Evolutionary conservation across 2,329 filamentous ascomycete genomes (phyloP).

Genomic region (Sclerotinia sclerotiorum): DNA sequence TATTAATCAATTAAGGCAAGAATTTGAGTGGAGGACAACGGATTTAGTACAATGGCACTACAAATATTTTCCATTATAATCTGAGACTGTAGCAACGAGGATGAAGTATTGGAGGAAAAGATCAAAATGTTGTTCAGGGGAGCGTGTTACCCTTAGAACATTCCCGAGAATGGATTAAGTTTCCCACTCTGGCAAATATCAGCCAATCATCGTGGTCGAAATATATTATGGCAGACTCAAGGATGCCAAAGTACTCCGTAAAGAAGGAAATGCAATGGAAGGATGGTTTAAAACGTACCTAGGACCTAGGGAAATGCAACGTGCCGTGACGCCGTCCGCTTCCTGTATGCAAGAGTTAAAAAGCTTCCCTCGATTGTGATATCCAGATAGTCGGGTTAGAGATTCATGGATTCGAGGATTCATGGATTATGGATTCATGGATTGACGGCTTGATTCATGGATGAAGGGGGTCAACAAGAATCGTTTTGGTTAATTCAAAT

Average conservation of each 20-base stretch:
- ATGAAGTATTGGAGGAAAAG: neutral
- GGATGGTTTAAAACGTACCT: neutral
- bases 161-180: too few species aligned
- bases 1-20: neutral
- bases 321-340: constrained; percentile 17
- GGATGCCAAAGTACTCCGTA: neutral
- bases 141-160: neutral
- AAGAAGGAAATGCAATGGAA: constrained; percentile 15
- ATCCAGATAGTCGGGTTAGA: constrained; percentile 21
- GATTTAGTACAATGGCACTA: constrained; percentile 1
- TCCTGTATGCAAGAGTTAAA: constrained; percentile 13
- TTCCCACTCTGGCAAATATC: neutral
- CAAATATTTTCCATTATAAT: constrained; percentile 1
- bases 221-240: neutral
- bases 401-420: too few species aligned
- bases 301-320: constrained; percentile 2
- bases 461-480: constrained; percentile 3
- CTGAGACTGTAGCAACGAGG: neutral
- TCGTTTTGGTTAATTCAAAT: neutral
- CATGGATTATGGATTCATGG: too few species aligned
- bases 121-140: constrained; percentile 3
- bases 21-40: neutral
- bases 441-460: neutral
- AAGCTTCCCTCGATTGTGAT: constrained; percentile 12
- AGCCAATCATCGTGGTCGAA: neutral